Conservation (phyloP, 768 basidiomycete species). For the Suillus clintonianus region DNA sequence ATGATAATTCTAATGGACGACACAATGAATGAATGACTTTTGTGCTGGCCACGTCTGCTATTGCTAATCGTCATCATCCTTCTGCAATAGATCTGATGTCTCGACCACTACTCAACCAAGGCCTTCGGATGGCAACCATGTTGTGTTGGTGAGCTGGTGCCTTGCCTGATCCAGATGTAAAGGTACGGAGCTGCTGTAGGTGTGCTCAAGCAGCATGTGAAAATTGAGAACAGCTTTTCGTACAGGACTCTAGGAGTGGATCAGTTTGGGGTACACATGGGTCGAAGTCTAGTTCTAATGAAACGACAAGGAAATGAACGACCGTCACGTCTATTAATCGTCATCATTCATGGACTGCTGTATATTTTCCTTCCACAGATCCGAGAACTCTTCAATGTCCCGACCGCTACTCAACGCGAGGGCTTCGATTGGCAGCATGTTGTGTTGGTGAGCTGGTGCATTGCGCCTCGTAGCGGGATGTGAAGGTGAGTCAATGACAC, state of each 20-base stretch:
- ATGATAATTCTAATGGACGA: neutral
- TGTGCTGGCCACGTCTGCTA: neutral
- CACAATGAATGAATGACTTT: neutral
- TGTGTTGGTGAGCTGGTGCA: slow-evolving; percentile 78
- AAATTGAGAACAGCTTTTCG: too few relatives aligned
- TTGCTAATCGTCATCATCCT: slow-evolving; percentile 23
- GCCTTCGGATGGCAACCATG: slow-evolving; percentile 87
- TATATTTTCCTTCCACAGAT: slow-evolving; percentile 60
- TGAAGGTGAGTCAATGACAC: slow-evolving; percentile 70
- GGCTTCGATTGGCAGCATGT: slow-evolving; percentile 91
- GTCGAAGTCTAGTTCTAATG: too few relatives aligned
- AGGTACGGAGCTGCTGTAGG: slow-evolving; percentile 60
- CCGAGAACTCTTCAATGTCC: slow-evolving; percentile 72
- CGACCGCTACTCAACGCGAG: slow-evolving; percentile 76
- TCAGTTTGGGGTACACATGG: too few relatives aligned
- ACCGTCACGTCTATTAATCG: neutral
- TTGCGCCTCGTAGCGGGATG: slow-evolving; percentile 71
- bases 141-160: slow-evolving; percentile 81
- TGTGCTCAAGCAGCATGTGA: slow-evolving; percentile 14
- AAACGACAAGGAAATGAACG: too few relatives aligned
- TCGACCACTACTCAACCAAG: slow-evolving; percentile 72
- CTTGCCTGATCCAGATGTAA: too few relatives aligned
- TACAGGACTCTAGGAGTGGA: too few relatives aligned
- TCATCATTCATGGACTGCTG: slow-evolving; percentile 30
- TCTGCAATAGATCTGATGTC: slow-evolving; percentile 63